A percentile compares a stretch with the other conserved stretches of the same genome.
Evolutionary conservation across 208 protist species (phyloP).

Genomic region (Porcisia hertigi): DNA sequence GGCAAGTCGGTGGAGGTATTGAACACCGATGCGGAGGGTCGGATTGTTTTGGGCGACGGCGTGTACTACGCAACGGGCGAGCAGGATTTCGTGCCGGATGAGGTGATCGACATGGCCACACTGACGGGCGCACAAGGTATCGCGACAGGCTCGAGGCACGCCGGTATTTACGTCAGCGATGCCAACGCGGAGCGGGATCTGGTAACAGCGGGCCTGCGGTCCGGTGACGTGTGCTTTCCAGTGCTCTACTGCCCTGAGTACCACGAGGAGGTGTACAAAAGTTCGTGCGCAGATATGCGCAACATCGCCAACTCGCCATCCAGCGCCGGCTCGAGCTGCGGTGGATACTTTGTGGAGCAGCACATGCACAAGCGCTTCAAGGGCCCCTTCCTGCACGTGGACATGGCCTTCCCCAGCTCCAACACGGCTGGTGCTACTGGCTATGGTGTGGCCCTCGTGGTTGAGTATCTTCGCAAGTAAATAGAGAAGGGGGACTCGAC

Average conservation of each 20-base stretch:
- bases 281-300: constrained; percentile 65
- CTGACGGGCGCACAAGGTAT: constrained; percentile 91
- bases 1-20: constrained; percentile 89
- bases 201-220: constrained; percentile 48
- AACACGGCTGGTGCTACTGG: constrained; percentile 65
- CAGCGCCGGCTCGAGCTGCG: constrained; percentile 75
- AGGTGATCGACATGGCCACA: constrained; percentile 90
- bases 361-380: constrained; percentile 65
- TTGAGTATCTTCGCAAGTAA: constrained; percentile 51
- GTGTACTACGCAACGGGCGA: constrained; percentile 77
- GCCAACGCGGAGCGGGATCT: constrained; percentile 53
- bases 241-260: constrained; percentile 90
- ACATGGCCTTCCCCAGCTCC: constrained; percentile 82
- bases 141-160: constrained; percentile 75
- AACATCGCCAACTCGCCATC: constrained; percentile 62
- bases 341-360: constrained; percentile 77
- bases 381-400: constrained; percentile 79
- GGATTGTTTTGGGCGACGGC: constrained; percentile 87
- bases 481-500: not conserved
- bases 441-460: constrained; percentile 74
- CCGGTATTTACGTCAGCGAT: constrained; percentile 78
- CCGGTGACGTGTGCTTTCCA: constrained; percentile 79
- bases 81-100: constrained; percentile 68
- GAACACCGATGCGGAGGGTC: constrained; percentile 92
- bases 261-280: constrained; percentile 67